Evolutionary conservation across 129 eudicot species (phyloP).

Genomic region (Rutidosis leptorrhynchoides): DNA sequence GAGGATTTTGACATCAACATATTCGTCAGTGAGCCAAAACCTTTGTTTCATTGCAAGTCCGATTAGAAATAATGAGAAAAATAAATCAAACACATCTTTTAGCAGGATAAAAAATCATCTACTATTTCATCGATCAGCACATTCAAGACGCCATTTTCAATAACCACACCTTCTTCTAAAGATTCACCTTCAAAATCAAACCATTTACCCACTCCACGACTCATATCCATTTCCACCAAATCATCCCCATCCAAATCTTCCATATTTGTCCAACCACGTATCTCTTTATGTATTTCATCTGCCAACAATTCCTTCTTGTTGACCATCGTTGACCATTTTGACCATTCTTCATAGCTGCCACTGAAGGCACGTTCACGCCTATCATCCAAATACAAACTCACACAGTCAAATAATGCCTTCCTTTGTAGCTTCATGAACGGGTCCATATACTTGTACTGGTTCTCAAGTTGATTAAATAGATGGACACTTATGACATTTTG

Average conservation of each 20-base stretch:
- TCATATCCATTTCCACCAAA: slow-evolving; percentile 87
- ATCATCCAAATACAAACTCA: slow-evolving; percentile 38
- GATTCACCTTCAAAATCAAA: slow-evolving; percentile 68
- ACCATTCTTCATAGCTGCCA: slow-evolving; percentile 61
- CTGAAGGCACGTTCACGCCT: slow-evolving; percentile 33
- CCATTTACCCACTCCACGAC: slow-evolving; percentile 70
- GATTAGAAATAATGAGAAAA: slow-evolving; percentile 4
- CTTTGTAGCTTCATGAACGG: slow-evolving; percentile 41
- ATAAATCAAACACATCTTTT: background rate
- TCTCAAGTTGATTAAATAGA: slow-evolving; percentile 53
- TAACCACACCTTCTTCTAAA: slow-evolving; percentile 68
- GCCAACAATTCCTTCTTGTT: slow-evolving; percentile 46
- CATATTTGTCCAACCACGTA: slow-evolving; percentile 52
- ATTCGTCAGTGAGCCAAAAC: slow-evolving; percentile 4
- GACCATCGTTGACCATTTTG: slow-evolving; percentile 44
- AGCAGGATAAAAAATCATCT: slow-evolving; percentile 42
- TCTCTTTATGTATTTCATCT: slow-evolving; percentile 60
- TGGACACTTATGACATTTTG: slow-evolving; percentile 39
- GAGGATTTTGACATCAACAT: slow-evolving; percentile 6
- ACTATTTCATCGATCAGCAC: slow-evolving; percentile 64
- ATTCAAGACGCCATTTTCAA: slow-evolving; percentile 44
- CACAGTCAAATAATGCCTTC: slow-evolving; percentile 61
- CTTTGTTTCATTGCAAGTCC: background rate
- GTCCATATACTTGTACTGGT: slow-evolving; percentile 40
- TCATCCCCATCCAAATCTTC: slow-evolving; percentile 78